Evolutionary conservation across 352 stramenopile species (phyloP).

Genomic region (Phytopythium mirpurense): DNA sequence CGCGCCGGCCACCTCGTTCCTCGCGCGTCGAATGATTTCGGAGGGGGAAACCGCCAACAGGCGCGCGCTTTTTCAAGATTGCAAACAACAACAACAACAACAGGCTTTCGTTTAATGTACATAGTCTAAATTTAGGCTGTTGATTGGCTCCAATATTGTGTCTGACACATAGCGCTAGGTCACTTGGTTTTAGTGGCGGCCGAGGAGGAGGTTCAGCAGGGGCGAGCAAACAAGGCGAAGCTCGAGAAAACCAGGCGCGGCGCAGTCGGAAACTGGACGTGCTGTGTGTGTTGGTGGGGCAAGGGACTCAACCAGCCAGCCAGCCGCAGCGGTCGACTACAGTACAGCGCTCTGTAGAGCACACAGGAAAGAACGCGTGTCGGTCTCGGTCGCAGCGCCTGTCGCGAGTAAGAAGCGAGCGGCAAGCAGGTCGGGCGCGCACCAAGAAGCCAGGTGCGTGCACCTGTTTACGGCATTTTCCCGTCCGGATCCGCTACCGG

Average conservation of each 20-base stretch:
- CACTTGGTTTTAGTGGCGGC: no score
- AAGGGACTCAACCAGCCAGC: no score
- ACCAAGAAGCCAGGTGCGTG: not conserved
- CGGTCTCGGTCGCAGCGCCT: no score
- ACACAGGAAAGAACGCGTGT: no score
- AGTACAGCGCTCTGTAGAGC: no score
- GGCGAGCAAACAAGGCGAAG: no score
- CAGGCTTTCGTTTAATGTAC: not conserved
- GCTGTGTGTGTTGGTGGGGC: not conserved
- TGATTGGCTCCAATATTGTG: no score
- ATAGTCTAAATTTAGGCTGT: no score
- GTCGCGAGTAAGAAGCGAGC: not conserved
- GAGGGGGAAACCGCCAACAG: slow-evolving; percentile 2
- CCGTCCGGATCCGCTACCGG: no score
- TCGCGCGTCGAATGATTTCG: not conserved
- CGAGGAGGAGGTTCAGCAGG: no score
- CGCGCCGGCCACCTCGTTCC: not conserved
- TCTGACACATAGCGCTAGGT: no score
- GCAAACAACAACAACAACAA: not conserved
- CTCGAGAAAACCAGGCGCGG: not conserved
- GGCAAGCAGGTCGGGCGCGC: not conserved
- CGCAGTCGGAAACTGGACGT: slow-evolving; percentile 6
- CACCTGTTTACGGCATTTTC: not conserved
- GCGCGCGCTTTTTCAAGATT: slow-evolving; percentile 10
- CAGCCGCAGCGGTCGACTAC: not conserved